Conservation (phyloP, 2,329 filamentous ascomycete genomes). For the Beauveria scarabaeidicola region DNA sequence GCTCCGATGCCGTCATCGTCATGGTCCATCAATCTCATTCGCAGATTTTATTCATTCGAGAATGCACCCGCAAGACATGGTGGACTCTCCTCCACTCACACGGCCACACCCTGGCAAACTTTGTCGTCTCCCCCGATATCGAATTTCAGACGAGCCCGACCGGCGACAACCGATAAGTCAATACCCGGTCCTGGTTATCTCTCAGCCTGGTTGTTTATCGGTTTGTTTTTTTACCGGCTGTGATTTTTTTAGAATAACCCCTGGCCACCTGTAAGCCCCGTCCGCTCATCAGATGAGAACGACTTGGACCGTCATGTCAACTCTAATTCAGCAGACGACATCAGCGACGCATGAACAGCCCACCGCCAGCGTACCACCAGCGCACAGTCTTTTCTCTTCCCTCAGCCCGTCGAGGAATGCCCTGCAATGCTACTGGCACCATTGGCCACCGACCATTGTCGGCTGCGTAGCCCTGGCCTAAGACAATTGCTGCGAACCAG, state of each 20-base stretch:
- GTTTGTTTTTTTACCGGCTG: no score
- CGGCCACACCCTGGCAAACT: neutral
- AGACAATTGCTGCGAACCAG: conserved; percentile 1
- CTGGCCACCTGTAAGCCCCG: neutral
- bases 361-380: neutral
- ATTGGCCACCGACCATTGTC: conserved; percentile 1
- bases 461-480: neutral
- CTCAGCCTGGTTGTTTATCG: no score
- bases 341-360: no score
- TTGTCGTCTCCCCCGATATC: neutral
- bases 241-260: neutral
- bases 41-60: neutral
- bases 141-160: neutral
- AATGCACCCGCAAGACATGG: conserved; percentile 1
- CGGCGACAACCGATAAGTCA: neutral
- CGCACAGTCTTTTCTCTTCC: conserved; percentile 7
- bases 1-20: no score
- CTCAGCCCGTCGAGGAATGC: neutral
- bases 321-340: no score
- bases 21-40: no score
- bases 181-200: no score
- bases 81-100: neutral
- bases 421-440: neutral
- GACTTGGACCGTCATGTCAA: no score
- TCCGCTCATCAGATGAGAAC: neutral